phyloP scores from a whole-genome alignment of 495 filamentous ascomycete genomes.

The Cenococcum geophilum region DNA sequence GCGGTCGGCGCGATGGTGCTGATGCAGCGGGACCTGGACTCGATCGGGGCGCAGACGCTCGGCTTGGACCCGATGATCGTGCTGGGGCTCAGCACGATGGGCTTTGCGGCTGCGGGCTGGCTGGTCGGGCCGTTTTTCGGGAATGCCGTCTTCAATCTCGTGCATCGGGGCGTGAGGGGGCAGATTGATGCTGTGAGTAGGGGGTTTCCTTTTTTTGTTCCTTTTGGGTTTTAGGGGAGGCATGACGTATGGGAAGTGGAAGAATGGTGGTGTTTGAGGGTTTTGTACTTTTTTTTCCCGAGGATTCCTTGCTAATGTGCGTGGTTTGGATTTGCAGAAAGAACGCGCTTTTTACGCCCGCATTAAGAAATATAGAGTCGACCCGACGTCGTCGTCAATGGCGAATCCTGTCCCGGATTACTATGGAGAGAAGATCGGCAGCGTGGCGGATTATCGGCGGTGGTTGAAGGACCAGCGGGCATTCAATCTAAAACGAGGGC shows the following conservation, averaged over 20 bases:
- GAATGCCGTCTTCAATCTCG: constrained; percentile 62
- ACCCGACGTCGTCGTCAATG: constrained; percentile 64
- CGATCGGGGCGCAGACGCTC: constrained; percentile 57
- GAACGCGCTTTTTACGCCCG: constrained; percentile 86
- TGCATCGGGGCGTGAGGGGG: constrained; percentile 57
- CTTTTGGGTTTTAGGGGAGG: too few species aligned
- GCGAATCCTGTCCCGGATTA: constrained; percentile 68
- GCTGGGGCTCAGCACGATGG: constrained; percentile 67
- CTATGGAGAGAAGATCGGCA: constrained; percentile 93
- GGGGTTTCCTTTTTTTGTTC: background rate
- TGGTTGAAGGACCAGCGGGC: constrained; percentile 97
- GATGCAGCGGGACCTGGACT: constrained; percentile 59
- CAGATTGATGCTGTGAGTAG: constrained; percentile 61
- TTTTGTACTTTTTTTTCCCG: constrained; percentile 7
- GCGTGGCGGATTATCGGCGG: constrained; percentile 79
- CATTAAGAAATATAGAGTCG: constrained; percentile 83
- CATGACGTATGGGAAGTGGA: background rate
- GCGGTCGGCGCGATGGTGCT: constrained; percentile 58
- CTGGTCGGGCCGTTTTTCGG: constrained; percentile 76
- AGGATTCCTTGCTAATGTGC: constrained; percentile 16
- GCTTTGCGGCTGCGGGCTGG: constrained; percentile 74
- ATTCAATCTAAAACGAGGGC: constrained; percentile 80
- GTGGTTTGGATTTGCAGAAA: constrained; percentile 52
- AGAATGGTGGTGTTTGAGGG: background rate
- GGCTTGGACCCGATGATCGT: constrained; percentile 83